Percentiles rank a stretch among this genome's conserved stretches.
Evolutionary conservation across 768 basidiomycete genomes (phyloP).

Genomic region (Tulasnella sp.): DNA sequence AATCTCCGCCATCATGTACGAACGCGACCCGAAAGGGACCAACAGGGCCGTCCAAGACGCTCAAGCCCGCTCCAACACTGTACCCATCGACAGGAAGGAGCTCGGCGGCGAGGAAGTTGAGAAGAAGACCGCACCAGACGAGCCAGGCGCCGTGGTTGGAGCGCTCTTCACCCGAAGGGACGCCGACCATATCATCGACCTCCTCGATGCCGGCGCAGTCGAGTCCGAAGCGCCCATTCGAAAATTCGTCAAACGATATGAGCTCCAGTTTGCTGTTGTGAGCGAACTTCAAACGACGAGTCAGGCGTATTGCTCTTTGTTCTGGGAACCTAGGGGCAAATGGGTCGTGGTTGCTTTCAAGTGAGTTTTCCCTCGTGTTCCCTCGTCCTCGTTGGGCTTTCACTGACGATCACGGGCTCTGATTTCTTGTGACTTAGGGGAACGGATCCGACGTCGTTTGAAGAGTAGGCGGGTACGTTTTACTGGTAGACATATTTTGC

Average conservation of each 20-base stretch:
- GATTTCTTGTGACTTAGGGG: constrained; percentile 3
- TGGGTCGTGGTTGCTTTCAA: constrained; percentile 21
- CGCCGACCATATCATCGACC: neutral
- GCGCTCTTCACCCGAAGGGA: neutral
- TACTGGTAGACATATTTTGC: too few species aligned
- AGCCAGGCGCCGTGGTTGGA: neutral
- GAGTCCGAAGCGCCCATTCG: neutral
- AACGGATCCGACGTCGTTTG: constrained; percentile 18
- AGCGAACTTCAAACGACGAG: constrained; percentile 8
- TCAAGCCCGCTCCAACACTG: neutral
- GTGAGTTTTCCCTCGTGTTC: neutral
- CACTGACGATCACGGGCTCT: neutral
- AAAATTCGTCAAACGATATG: neutral
- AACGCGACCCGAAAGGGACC: neutral
- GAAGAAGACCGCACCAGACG: neutral
- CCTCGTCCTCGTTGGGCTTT: neutral
- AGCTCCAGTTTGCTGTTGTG: constrained; percentile 1
- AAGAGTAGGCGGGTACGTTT: neutral
- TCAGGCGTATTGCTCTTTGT: constrained; percentile 15
- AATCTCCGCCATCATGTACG: constrained; percentile 14
- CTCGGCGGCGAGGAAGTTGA: neutral
- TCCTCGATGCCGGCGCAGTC: neutral
- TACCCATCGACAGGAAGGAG: neutral
- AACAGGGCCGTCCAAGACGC: neutral
- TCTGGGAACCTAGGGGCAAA: constrained; percentile 15